Base-by-base conservation (phyloP, 768 basidiomycete species). In the Thelephora aurantiotincta region DNA sequence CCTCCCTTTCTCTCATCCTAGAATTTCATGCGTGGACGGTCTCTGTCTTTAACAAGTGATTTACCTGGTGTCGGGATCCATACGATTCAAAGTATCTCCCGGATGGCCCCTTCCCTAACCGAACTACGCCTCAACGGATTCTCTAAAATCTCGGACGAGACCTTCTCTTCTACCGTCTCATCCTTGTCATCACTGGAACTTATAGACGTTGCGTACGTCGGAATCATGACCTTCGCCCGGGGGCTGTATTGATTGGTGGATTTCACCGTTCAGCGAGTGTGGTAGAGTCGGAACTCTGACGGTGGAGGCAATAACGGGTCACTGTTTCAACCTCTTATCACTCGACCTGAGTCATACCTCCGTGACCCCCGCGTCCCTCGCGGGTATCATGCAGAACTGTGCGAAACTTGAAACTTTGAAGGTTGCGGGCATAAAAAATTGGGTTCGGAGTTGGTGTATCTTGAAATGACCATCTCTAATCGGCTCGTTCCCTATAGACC, bases 271-370 rank as follows among this genome's bases (percentile, higher is more conserved):
- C 55, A 84, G 82, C 3, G 78, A 75, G 19, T 82, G 79, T 56
- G 65, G 70, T 9, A 76, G 75, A 56, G 80, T 75, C 11, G 71
- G 73, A 5, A 50, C 67, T 3, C 65, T 69, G 52, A 74, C 79
- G 1, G 61, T 70, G 33, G 60, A 67, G 11, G 71, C 68, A 2
- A 62, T 65, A 5, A 68, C 69, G 9, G 58, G 60, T 33, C 58
- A 57, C 9, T 78, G 78, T 52, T 63, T 55, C 12, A 55, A 55
- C 13, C 65, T 85, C 33, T 64, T 56, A 11, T 58, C 63, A 0
- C 55, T 80, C 43, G 82, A 84, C 52, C 57, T 83, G 33, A 81
- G 71, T 54, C 76, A 77, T 50, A 85, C 82, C 2, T 65, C 73
- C 2, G 69, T 71, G 4, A 60, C 73, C 1, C 74, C 80, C 0